phyloP scores from a whole-genome alignment of 1,139 yeast genomes.

The Sugiyamaella paludigena region DNA sequence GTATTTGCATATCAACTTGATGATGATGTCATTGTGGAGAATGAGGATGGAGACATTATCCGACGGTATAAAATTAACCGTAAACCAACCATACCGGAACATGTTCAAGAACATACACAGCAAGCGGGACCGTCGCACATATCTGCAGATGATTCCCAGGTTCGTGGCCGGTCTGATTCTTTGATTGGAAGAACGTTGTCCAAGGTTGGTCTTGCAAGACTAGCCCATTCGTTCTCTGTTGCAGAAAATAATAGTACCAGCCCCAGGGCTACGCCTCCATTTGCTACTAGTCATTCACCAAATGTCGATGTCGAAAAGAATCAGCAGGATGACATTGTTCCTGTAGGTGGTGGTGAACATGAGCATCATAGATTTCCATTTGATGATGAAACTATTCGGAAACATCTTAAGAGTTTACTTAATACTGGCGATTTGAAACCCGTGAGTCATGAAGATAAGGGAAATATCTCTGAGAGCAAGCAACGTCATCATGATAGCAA shows the following conservation, averaged over 20 bases:
- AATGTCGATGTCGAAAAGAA: slow-evolving; percentile 29
- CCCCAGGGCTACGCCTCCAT: not conserved
- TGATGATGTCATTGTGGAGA: slow-evolving; percentile 77
- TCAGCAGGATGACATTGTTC: slow-evolving; percentile 26
- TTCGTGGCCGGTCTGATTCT: slow-evolving; percentile 8
- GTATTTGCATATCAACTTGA: slow-evolving; percentile 63
- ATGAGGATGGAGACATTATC: slow-evolving; percentile 87
- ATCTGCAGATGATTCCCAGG: not conserved
- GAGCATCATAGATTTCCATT: slow-evolving; percentile 18
- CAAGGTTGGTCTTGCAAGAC: slow-evolving; percentile 27
- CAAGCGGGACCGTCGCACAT: too few relatives aligned
- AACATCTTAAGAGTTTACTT: slow-evolving; percentile 28
- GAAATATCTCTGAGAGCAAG: slow-evolving; percentile 8
- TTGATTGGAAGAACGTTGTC: slow-evolving; percentile 28
- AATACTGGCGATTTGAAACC: slow-evolving; percentile 17
- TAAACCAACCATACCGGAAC: slow-evolving; percentile 36
- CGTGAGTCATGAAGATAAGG: not conserved
- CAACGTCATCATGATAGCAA: slow-evolving; percentile 11
- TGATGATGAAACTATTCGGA: slow-evolving; percentile 27
- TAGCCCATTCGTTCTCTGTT: not conserved
- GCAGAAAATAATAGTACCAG: slow-evolving; percentile 4
- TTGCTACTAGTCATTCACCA: not conserved
- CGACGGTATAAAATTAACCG: slow-evolving; percentile 74
- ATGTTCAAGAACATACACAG: slow-evolving; percentile 6
- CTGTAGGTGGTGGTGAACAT: slow-evolving; percentile 20